Base-by-base conservation (phyloP, 2,329 filamentous ascomycete species). In the Graphilbum sp. region DNA sequence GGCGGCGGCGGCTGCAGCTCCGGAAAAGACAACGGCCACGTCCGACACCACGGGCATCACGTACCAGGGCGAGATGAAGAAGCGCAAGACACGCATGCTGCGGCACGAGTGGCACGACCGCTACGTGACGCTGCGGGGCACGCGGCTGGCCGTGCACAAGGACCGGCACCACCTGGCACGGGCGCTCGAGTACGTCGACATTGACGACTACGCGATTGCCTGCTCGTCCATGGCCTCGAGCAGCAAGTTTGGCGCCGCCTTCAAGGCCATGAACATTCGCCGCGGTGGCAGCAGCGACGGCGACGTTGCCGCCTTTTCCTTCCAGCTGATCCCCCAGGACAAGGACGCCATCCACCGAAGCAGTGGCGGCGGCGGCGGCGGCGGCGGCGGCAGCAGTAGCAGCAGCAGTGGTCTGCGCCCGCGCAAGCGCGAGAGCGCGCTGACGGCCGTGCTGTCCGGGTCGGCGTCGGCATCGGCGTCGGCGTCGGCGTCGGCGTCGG, bases 81-180 rank as follows among this genome's bases (percentile, higher is more conserved):
- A 93, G 67, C 83, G 88, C 53, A 85, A 85, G 62, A 92, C 80
- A 25, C 77, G 76, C 52, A 76, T 94, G 64, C 72, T 94, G 43
- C 82, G 85, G 32, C 83, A 93, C 56, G 87, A 95, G 61, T 95
- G 87, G 87, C 75, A 86, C 52, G 83, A 92, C 54, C 79, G 85
- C 48, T 90, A 88, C 62, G 92, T 90, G 56, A 85, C 83, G 20
- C 77, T 95, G 45, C 76, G 77, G 50, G 79, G 79, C 41, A 83
- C 76, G 20, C 71, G 73, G 21, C 67, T 84, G 29, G 76, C 79
- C 39, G 79, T 88, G 71, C 82, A 87, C 64, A 75, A 79, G 51
- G 72, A 80, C 45, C 59, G 57, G 25, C 52, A 54, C 37, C 56
- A 60, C 37, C 48, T 64, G 24, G 64, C 68, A 47, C 66, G 66